Evolutionary conservation across 768 basidiomycete species (phyloP), one percentile per base, ranked within the genome.

Genomic region (Trametes cinnabarina): DNA sequence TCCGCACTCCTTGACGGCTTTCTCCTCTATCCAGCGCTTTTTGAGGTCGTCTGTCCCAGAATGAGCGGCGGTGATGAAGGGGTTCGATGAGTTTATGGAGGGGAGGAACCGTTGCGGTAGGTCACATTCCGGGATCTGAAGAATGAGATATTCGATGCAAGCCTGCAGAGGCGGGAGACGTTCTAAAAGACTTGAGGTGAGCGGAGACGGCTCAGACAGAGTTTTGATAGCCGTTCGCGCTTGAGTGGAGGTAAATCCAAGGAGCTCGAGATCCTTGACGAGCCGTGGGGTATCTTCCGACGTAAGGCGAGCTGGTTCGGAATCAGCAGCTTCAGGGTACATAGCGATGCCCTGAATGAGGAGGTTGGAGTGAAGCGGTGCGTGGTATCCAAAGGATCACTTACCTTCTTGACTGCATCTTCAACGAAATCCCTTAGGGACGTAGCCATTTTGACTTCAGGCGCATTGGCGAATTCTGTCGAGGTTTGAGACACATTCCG

Each of bases 41-140:
- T 86, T 86, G 42, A 94, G 70, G 61, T 84, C 79, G 44, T 83
- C 82, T 3, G 73, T 71, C 0, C 88, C 87, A 19, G 83, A 76
- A 69, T 90, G 85, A 3, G 78, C 76, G 3, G 85, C 81, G 14
- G 82, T 83, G 58, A 92, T 72, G 68, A 92, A 90, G 1, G 89
- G 75, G 63, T 83, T 80, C 0, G 87, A 89, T 3, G 87, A 83
- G 63, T 85, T 87, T n/a, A 71, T 71, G 10, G 76, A 68, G 4
- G 87, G 83, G 15, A 90, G 71, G 69, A 92, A 92, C 25, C 82
- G 80, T 48, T 77, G 68, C 0, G 95, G 95, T 4, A 97, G 79
- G 64, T 96, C 94, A 56, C 90, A 87, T 74, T 98, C 94, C 0
- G 94, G 89, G 5, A 90, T 68, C 64, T 91, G 83, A 20, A 96